Percentiles rank a stretch among this genome's conserved stretches.
phyloP scores from a whole-genome alignment of 306 rosid genomes.

The Vigna trinervia region DNA sequence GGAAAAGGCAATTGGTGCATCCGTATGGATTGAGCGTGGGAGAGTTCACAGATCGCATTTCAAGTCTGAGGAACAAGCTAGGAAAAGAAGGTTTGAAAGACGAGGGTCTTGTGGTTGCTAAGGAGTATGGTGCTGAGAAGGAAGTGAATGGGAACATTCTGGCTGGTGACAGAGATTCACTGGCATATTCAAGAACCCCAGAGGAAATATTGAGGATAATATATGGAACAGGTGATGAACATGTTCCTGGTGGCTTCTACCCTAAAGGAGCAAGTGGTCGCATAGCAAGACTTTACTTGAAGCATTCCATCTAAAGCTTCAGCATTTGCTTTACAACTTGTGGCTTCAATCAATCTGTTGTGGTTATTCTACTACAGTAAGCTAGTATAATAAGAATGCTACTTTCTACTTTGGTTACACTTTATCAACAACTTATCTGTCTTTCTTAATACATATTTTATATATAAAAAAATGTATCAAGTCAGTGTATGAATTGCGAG shows the following conservation, averaged over 20 bases:
- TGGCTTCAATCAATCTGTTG: not conserved
- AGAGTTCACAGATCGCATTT: conserved; percentile 70
- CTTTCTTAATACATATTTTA: not conserved
- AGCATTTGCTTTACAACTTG: not conserved
- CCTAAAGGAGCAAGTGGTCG: conserved; percentile 73
- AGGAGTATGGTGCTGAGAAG: conserved; percentile 55
- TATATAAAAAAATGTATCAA: not conserved
- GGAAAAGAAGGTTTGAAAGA: conserved; percentile 70
- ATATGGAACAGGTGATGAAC: conserved; percentile 66
- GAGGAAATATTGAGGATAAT: conserved; percentile 75
- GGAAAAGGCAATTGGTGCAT: not conserved
- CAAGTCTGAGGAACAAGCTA: conserved; percentile 60
- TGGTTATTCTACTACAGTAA: not conserved
- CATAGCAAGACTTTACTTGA: conserved; percentile 58
- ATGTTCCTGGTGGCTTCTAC: conserved; percentile 74
- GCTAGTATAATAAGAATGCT: not conserved
- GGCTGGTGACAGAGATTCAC: conserved; percentile 57
- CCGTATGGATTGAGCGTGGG: conserved; percentile 67
- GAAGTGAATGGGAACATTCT: conserved; percentile 60
- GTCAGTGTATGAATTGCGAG: too few species aligned
- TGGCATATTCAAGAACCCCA: conserved; percentile 66
- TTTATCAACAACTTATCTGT: not conserved
- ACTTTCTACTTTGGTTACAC: not conserved
- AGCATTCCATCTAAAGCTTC: not conserved
- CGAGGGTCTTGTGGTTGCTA: conserved; percentile 72